Percentiles rank a stretch among this genome's conserved stretches.
phyloP scores from a whole-genome alignment of 2,329 filamentous ascomycete genomes.

The Arthrobotrys iridis region DNA sequence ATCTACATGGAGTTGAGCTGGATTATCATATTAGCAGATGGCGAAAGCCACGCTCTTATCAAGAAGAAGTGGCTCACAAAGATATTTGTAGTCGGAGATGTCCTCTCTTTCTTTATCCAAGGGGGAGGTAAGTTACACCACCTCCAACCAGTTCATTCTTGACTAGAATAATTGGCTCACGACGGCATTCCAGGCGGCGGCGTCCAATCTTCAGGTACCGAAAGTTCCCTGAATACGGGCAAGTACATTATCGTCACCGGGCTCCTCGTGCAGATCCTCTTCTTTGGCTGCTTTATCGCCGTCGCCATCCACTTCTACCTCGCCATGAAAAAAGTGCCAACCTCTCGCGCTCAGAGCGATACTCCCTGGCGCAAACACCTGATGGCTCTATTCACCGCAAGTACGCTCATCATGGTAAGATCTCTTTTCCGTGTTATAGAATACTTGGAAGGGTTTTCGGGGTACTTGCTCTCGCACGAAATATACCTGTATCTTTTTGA shows the following conservation, averaged over 20 bases:
- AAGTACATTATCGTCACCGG: constrained; percentile 68
- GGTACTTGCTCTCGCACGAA: constrained; percentile 64
- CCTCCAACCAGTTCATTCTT: no score
- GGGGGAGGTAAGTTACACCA: constrained; percentile 14
- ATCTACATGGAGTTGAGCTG: constrained; percentile 67
- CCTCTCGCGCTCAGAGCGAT: not conserved
- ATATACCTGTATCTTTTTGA: constrained; percentile 65
- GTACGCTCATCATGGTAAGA: constrained; percentile 65
- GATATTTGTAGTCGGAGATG: constrained; percentile 68
- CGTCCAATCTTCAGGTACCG: no score
- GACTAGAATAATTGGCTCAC: no score
- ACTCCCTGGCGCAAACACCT: constrained; percentile 56
- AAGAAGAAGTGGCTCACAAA: constrained; percentile 65
- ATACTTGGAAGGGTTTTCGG: constrained; percentile 64
- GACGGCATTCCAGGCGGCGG: no score
- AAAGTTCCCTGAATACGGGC: no score
- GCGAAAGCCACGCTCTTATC: constrained; percentile 63
- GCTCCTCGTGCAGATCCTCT: constrained; percentile 68
- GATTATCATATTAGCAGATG: constrained; percentile 57
- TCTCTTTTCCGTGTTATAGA: constrained; percentile 66
- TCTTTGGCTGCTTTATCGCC: constrained; percentile 69
- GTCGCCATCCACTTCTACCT: constrained; percentile 66
- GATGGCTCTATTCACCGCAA: constrained; percentile 63
- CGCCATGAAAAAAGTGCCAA: not conserved
- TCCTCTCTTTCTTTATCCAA: constrained; percentile 57